Conservation (phyloP, 495 filamentous ascomycete species). For the Podospora comata region DNA sequence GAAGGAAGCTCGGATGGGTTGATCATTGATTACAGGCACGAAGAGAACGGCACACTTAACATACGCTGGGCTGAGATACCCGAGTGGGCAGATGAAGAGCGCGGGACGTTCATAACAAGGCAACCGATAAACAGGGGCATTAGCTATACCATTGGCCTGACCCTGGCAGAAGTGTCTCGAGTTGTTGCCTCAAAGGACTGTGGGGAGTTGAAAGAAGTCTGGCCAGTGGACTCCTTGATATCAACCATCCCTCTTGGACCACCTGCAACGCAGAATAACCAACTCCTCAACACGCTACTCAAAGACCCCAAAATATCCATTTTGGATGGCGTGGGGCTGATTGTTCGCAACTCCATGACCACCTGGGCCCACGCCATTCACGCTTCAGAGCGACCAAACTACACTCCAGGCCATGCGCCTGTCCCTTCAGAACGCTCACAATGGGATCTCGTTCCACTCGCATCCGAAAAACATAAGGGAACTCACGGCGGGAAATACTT, state of each 20-base stretch:
- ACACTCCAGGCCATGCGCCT: background rate
- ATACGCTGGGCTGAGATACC: constrained; percentile 9
- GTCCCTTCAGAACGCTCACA: background rate
- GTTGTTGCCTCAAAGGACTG: background rate
- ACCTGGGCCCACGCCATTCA: background rate
- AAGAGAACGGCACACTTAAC: background rate
- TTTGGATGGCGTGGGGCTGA: background rate
- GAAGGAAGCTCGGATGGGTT: background rate
- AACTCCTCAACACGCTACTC: background rate
- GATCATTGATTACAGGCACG: background rate
- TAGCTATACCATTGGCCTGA: background rate
- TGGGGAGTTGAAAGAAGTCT: background rate
- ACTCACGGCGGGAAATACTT: too few species aligned
- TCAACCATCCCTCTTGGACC: too few species aligned
- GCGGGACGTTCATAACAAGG: background rate
- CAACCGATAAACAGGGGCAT: background rate
- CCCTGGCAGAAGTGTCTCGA: background rate
- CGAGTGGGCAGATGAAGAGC: background rate
- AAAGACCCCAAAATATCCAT: background rate
- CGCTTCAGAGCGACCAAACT: background rate
- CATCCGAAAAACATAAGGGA: too few species aligned
- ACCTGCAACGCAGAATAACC: background rate
- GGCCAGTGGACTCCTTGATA: background rate
- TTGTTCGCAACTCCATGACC: background rate
- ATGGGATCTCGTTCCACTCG: background rate